Evolutionary conservation across 768 basidiomycete genomes (phyloP), one percentile per base, ranked within the genome.

Genomic region (Phanerochaete carnosa): DNA sequence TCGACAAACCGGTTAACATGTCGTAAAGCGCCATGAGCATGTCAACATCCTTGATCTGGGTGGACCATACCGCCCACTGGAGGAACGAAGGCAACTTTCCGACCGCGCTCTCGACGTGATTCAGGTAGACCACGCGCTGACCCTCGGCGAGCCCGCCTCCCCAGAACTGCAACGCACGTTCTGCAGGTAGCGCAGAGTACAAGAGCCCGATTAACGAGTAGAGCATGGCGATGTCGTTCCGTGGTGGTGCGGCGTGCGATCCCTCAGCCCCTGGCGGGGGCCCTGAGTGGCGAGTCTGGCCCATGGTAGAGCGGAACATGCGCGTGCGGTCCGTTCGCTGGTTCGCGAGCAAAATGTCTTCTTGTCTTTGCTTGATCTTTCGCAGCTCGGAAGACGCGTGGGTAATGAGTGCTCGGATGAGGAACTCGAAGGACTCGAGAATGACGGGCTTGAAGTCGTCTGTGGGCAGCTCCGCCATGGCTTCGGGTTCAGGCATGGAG

Each of bases 41-140:
- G 1, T 83, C 83, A 6, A 82, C 68, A 62, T 93, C 90, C 61
- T 88, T 83, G 4, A 83, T 78, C 58, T 92, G 86, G 0, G 91
- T 90, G 0, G 89, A 90, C 89, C 89, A 90, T 9, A 92, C 85
- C 0, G 92, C 92, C 94, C 94, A 96, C 60, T 93, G 90, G 51
- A 96, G 75, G 71, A 96, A 95, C 1, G 86, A 80, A 1, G 86
- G 84, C 0, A 92, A 77, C 60, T 86, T 83, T 1, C 83, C 86
- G 26, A 81, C 73, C 1, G 80, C 83, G n/a, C 81, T 77, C 66
- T 93, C 91, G 0, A 81, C 66, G 35, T 74, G 73, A 64, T 90
- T 86, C 62, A 85, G 69, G 66, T 89, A 89, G 2, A 82, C 75
- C 13, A 77, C 70, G 28, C 73, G 74, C 13, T 74, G 73, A 0